phyloP scores from a whole-genome alignment of 805 yeast species.

The Suhomyces vadensis region DNA sequence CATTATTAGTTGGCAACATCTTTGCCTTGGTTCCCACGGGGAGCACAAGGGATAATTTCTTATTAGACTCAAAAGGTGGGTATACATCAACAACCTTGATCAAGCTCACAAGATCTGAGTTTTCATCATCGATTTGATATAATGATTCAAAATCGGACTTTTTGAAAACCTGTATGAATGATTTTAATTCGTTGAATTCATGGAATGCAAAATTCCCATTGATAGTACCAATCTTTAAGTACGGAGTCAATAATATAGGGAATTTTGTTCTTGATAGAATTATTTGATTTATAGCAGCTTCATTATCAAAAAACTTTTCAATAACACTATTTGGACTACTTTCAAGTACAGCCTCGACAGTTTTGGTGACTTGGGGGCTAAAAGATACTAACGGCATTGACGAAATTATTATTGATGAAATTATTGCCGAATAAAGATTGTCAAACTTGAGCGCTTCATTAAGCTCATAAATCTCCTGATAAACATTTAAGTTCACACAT shows the following conservation, averaged over 20 bases:
- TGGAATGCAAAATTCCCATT: conserved; percentile 68
- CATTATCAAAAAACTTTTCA: conserved; percentile 46
- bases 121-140: conserved; percentile 51
- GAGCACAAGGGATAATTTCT: conserved; percentile 46
- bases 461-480: conserved; percentile 42
- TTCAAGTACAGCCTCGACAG: conserved; percentile 43
- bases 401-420: conserved; percentile 46
- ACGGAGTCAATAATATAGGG: conserved; percentile 65
- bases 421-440: conserved; percentile 49
- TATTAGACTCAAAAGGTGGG: conserved; percentile 57
- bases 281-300: conserved; percentile 45
- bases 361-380: conserved; percentile 44
- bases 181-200: conserved; percentile 56
- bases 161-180: conserved; percentile 57
- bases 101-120: conserved; percentile 53
- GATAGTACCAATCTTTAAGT: conserved; percentile 57
- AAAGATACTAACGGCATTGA: conserved; percentile 52
- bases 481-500: conserved; percentile 45
- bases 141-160: conserved; percentile 39
- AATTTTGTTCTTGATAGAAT: conserved; percentile 68
- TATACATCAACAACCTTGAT: conserved; percentile 49
- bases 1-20: conserved; percentile 51
- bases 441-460: conserved; percentile 50
- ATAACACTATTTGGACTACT: conserved; percentile 47
- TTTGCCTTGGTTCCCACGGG: conserved; percentile 65